These are phyloP conservation scores for Pyrenophora tritici-repentis DNA, from an alignment of 2,329 filamentous ascomycete species.

Conservation along the genomic window DNA sequence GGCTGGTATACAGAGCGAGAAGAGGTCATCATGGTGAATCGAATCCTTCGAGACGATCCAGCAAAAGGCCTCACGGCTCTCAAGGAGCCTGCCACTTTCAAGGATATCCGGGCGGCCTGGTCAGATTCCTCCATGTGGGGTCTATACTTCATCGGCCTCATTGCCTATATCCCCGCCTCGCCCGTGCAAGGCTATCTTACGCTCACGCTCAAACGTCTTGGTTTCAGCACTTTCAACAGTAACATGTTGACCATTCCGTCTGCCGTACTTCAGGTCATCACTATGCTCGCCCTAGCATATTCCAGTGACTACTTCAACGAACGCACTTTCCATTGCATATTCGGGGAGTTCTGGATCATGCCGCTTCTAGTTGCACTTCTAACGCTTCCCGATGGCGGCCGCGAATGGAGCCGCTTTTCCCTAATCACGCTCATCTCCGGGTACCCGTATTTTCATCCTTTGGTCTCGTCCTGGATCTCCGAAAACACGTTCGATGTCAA, in stretches of 20 bases:
- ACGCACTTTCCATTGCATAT: slow-evolving; percentile 55
- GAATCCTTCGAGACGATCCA: slow-evolving; percentile 60
- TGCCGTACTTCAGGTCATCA: slow-evolving; percentile 57
- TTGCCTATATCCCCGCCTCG: slow-evolving; percentile 41
- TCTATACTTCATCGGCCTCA: slow-evolving; percentile 57
- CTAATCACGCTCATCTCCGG: slow-evolving; percentile 48
- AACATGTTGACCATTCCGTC: slow-evolving; percentile 50
- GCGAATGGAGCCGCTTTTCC: slow-evolving; percentile 47
- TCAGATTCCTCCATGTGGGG: slow-evolving; percentile 62
- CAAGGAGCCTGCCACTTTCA: slow-evolving; percentile 56
- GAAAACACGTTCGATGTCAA: slow-evolving; percentile 67
- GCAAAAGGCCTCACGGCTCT: slow-evolving; percentile 63
- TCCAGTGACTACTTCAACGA: slow-evolving; percentile 58
- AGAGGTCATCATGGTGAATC: slow-evolving; percentile 71
- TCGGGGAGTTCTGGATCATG: slow-evolving; percentile 51
- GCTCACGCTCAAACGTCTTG: slow-evolving; percentile 46
- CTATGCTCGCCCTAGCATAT: slow-evolving; percentile 51
- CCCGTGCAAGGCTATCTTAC: slow-evolving; percentile 49
- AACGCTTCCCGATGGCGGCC: slow-evolving; percentile 39
- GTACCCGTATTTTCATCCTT: slow-evolving; percentile 57
- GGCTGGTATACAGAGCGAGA: slow-evolving; percentile 71
- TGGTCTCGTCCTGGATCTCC: slow-evolving; percentile 65
- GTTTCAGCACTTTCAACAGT: slow-evolving; percentile 50
- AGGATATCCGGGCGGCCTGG: slow-evolving; percentile 56
- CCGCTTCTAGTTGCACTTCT: slow-evolving; percentile 48